Evolutionary conservation across 2,329 filamentous ascomycete genomes (phyloP), one percentile per base, ranked within the genome.

Genomic region (Coniochaeta ligniaria): DNA sequence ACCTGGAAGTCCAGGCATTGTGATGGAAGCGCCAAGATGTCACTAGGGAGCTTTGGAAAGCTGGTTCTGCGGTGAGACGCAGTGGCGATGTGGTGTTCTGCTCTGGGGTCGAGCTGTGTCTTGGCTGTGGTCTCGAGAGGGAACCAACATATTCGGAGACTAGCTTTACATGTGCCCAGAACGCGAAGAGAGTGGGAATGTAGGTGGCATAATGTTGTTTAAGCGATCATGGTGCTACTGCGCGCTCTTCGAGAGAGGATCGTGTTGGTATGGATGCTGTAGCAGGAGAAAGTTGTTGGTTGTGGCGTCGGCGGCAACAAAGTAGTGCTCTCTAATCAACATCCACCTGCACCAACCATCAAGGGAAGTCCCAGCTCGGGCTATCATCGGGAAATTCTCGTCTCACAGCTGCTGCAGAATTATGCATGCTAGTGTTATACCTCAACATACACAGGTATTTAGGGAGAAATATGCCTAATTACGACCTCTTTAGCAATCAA

Each of bases 1-100:
- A 72, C 70, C 60, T 54, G 70, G 72, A 63, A 74, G 67, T 59
- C 70, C 69, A 54, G 71, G 72, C 72, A 74, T 74, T 59, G 54
- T 38, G 17, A 17, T 36, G 22, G n/a, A 12, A 38, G 3, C 12
- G 54, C 35, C 31, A 2, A n/a, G 28, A 28, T n/a, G 47, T 5
- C 47, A 52, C 47, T 52, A 31, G 8, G 47, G 16, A 52, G 47
- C 47, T 52, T 52, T 5, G 24, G 47, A 52, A n/a, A 52, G 22
- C 47, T 28, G 28, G 16, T 60, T 8, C 36, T 41, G n/a, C 31
- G n/a, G n/a, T 16, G 47, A n/a, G 22, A 17, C 43, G 43, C 43
- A 24, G 43, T 24, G 20, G 43, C 20, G 24, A 12, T 26, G 35
- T 38, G 12, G n/a, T 36, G 31, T 35, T 36, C 31, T 22, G 54